A percentile compares a stretch with the other conserved stretches of the same genome.
These are phyloP conservation scores for Chlamydomonas sp. DNA, from an alignment of 139 green algal species.

Conservation along the genomic window DNA sequence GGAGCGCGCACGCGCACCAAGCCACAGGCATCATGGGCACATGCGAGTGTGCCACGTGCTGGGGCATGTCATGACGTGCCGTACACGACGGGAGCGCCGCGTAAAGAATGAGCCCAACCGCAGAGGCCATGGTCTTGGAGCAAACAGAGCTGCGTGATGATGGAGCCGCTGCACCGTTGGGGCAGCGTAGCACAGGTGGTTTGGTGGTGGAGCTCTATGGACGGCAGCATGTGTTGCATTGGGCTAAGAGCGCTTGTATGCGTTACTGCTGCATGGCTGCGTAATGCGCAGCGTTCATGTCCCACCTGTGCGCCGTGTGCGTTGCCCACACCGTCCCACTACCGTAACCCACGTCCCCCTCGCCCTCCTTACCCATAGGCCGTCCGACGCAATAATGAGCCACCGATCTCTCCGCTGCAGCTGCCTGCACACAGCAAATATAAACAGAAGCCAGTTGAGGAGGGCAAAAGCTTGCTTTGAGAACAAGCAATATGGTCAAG, in stretches of 20 bases:
- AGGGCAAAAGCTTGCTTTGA: too few relatives aligned
- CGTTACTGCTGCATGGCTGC: neutral
- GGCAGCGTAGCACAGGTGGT: too few relatives aligned
- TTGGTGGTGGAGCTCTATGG: too few relatives aligned
- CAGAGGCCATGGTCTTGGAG: too few relatives aligned
- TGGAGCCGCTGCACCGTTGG: too few relatives aligned
- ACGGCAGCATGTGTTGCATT: too few relatives aligned
- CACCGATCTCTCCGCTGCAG: constrained; percentile 19
- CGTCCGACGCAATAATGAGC: constrained; percentile 26
- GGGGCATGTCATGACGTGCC: neutral
- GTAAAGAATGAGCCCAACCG: too few relatives aligned
- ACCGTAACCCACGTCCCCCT: neutral
- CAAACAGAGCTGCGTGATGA: too few relatives aligned
- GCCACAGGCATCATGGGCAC: neutral
- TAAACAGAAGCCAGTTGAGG: too few relatives aligned
- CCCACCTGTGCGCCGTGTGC: neutral
- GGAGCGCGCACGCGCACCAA: neutral
- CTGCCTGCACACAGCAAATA: neutral
- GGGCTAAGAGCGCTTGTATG: too few relatives aligned
- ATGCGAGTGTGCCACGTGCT: neutral
- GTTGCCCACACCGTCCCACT: neutral
- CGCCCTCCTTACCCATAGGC: constrained; percentile 21
- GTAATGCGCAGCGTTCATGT: neutral
- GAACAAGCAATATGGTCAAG: too few relatives aligned
- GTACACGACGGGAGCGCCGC: too few relatives aligned